Conservation (phyloP, 1,284 basidiomycete species). For the Bjerkandera adusta region DNA sequence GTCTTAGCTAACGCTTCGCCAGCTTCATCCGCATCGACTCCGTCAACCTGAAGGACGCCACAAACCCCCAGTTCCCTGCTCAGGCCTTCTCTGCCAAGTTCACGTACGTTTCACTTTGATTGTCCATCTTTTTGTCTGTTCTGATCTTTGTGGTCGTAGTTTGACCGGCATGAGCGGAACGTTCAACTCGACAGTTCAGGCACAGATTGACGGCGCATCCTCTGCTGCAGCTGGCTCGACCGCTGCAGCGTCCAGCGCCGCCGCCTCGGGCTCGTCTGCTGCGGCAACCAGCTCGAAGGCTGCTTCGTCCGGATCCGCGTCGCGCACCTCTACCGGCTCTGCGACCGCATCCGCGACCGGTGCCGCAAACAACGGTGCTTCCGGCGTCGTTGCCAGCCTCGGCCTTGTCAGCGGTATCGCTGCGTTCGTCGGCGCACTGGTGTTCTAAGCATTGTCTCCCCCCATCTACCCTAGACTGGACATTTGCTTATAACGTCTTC, state of each 20-base stretch:
- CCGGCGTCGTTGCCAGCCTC: slow-evolving; percentile 19
- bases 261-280: slow-evolving; percentile 17
- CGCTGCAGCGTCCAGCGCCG: slow-evolving; percentile 19
- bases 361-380: slow-evolving; percentile 27
- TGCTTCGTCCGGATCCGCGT: slow-evolving; percentile 17
- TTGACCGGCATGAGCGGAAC: slow-evolving; percentile 61
- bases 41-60: slow-evolving; percentile 45
- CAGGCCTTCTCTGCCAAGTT: slow-evolving; percentile 85
- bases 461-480: background rate
- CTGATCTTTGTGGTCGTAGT: slow-evolving; percentile 31
- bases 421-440: slow-evolving; percentile 27
- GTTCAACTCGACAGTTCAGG: slow-evolving; percentile 52
- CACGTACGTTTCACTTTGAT: slow-evolving; percentile 39
- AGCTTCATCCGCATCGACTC: slow-evolving; percentile 80
- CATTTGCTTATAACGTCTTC: too few species aligned
- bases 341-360: slow-evolving; percentile 23
- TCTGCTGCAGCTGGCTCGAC: slow-evolving; percentile 50
- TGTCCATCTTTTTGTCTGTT: background rate
- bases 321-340: slow-evolving; percentile 23
- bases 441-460: slow-evolving; percentile 20
- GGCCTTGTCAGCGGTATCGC: slow-evolving; percentile 21
- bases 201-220: slow-evolving; percentile 57
- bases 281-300: slow-evolving; percentile 14
- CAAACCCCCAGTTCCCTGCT: slow-evolving; percentile 50
- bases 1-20: background rate